A percentile compares a stretch with the other conserved stretches of the same genome.
Conservation (phyloP, 345 rosid genomes). For the Kernera saxatilis region DNA sequence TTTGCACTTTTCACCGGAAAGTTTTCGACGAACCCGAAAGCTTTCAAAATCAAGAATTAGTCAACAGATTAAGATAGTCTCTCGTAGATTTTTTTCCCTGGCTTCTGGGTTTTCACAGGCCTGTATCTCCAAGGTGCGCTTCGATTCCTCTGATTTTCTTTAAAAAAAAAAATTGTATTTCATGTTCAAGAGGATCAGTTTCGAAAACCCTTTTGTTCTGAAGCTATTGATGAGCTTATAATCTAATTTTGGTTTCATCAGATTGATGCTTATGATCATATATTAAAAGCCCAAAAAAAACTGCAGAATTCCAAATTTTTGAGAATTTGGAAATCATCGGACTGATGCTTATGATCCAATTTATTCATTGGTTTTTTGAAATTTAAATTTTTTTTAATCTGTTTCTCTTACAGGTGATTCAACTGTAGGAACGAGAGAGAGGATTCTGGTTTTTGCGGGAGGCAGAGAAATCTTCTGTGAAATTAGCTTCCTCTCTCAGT, state of each 20-base stretch:
- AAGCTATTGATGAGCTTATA: neutral
- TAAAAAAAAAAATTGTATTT: neutral
- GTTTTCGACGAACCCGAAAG: neutral
- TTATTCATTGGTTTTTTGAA: neutral
- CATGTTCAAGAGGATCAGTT: neutral
- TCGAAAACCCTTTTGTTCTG: neutral
- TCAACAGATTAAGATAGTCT: slow-evolving; percentile 2
- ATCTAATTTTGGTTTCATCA: neutral
- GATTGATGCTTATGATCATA: neutral
- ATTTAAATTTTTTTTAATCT: neutral
- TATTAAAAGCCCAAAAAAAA: neutral
- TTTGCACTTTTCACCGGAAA: slow-evolving; percentile 13
- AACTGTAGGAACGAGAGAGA: slow-evolving; percentile 27
- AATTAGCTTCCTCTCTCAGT: slow-evolving; percentile 29
- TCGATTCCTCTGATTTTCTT: slow-evolving; percentile 18
- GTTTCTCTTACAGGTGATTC: slow-evolving; percentile 17
- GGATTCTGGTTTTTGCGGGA: slow-evolving; percentile 46
- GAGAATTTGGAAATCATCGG: neutral
- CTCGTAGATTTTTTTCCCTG: neutral
- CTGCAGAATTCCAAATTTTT: neutral
- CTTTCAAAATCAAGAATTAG: slow-evolving; percentile 16
- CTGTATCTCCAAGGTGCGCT: slow-evolving; percentile 13
- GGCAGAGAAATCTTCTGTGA: slow-evolving; percentile 15
- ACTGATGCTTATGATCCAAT: too few species aligned
- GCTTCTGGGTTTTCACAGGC: slow-evolving; percentile 8